Conservation (phyloP, 352 stramenopile species). For the Pythium aristosporum region DNA sequence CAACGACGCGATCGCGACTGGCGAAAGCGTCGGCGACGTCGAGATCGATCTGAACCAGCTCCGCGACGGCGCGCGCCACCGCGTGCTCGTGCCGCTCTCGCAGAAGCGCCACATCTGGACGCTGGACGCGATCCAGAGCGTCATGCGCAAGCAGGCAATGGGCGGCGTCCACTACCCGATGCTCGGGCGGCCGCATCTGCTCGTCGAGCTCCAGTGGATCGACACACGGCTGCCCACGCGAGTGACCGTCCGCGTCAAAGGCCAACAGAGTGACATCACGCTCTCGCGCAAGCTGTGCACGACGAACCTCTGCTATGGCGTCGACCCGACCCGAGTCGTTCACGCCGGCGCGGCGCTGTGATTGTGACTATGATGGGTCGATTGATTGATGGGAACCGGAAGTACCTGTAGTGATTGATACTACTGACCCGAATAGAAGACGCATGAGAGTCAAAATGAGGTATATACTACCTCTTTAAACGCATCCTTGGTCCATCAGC, state of each 20-base stretch:
- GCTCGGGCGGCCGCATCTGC: slow-evolving; percentile 45
- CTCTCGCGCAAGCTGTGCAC: slow-evolving; percentile 30
- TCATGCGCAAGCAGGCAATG: slow-evolving; percentile 47
- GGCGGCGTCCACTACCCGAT: slow-evolving; percentile 40
- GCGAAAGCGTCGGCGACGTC: slow-evolving; percentile 50
- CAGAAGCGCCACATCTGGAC: slow-evolving; percentile 51
- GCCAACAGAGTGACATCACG: slow-evolving; percentile 17
- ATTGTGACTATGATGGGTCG: neutral
- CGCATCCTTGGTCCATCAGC: neutral
- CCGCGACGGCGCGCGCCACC: slow-evolving; percentile 30
- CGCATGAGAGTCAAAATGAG: neutral
- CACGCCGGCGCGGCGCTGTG: slow-evolving; percentile 4
- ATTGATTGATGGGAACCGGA: neutral
- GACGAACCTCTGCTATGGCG: slow-evolving; percentile 30
- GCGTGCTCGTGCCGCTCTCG: slow-evolving; percentile 47
- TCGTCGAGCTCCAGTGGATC: slow-evolving; percentile 62
- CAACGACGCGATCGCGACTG: slow-evolving; percentile 50
- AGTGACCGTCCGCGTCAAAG: slow-evolving; percentile 41
- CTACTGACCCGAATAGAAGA: neutral
- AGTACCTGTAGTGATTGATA: neutral
- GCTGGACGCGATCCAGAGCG: slow-evolving; percentile 41
- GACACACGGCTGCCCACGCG: slow-evolving; percentile 56
- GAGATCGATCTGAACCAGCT: slow-evolving; percentile 51
- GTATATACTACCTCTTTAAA: neutral
- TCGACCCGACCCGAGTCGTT: slow-evolving; percentile 17